phyloP scores from a whole-genome alignment of 2,329 filamentous ascomycete species.

The Metarhizium sp. region DNA sequence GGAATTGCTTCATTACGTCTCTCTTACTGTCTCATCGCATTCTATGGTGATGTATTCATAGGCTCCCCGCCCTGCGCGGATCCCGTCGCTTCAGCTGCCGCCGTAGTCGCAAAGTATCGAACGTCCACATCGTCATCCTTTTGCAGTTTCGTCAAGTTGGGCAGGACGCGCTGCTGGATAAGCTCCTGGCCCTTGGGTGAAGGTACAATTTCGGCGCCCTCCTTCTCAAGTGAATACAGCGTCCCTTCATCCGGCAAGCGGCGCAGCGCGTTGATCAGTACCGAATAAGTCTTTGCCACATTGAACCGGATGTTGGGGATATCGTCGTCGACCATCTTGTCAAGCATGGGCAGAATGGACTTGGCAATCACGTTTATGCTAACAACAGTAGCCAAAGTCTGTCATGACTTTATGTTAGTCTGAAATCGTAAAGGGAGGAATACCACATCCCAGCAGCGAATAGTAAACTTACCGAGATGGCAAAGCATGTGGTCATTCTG shows the following conservation, averaged over 20 bases:
- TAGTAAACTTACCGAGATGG: constrained; percentile 70
- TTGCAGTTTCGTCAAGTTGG: constrained; percentile 89
- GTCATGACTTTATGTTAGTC: not conserved
- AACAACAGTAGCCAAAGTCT: constrained; percentile 92
- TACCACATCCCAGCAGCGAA: not conserved
- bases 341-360: constrained; percentile 91
- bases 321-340: constrained; percentile 85
- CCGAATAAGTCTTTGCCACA: constrained; percentile 92
- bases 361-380: constrained; percentile 87
- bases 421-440: not conserved
- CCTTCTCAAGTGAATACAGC: constrained; percentile 75
- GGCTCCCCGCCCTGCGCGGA: constrained; percentile 41
- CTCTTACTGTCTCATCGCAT: constrained; percentile 20
- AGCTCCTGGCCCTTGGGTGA: constrained; percentile 68
- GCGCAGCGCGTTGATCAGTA: constrained; percentile 84
- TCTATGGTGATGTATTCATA: constrained; percentile 59
- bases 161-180: constrained; percentile 78
- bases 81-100: constrained; percentile 52
- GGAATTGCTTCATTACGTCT: constrained; percentile 43
- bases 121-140: constrained; percentile 98
- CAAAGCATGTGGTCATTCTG: constrained; percentile 99
- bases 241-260: constrained; percentile 84
- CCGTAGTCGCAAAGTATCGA: constrained; percentile 92
- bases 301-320: constrained; percentile 99
- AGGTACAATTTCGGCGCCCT: constrained; percentile 50